A percentile compares a stretch with the other conserved stretches of the same genome.
Evolutionary conservation across 2,329 filamentous ascomycete species (phyloP).

Genomic region (Ceratocystis smalleyi): DNA sequence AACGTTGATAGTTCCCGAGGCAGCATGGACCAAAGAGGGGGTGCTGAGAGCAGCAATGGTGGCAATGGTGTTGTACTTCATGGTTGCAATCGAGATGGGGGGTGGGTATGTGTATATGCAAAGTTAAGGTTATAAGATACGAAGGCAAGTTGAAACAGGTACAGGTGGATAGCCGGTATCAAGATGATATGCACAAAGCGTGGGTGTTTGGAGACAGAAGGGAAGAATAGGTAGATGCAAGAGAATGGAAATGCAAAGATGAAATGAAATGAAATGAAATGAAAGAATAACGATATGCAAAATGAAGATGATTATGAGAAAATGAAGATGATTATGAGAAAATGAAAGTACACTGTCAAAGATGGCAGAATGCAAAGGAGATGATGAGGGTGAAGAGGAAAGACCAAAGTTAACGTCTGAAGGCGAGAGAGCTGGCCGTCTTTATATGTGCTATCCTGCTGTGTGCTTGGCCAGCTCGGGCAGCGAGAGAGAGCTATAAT

Average conservation of each 20-base stretch:
- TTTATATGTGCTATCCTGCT: neutral
- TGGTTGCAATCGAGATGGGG: neutral
- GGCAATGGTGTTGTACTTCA: constrained; percentile 14
- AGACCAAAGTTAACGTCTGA: neutral
- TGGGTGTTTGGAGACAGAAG: neutral
- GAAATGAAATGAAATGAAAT: too few species aligned
- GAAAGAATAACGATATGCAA: too few species aligned
- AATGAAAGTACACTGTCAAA: constrained; percentile 8
- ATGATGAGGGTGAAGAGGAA: neutral
- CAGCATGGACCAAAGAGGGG: constrained; percentile 12
- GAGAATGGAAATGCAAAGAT: neutral
- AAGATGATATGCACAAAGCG: neutral
- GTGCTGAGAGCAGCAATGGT: constrained; percentile 10
- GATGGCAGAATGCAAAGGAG: neutral
- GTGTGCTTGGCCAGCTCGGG: too few species aligned
- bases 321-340: neutral
- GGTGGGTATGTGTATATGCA: neutral
- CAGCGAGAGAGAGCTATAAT: too few species aligned
- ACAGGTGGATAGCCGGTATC: neutral
- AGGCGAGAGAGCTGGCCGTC: neutral
- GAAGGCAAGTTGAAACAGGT: neutral
- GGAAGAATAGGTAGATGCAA: neutral
- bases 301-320: too few species aligned
- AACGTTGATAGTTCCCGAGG: constrained; percentile 31
- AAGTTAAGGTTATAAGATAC: neutral